Evolutionary conservation across 2,329 filamentous ascomycete genomes (phyloP).

Genomic region (Reticulascus tulasneorum): DNA sequence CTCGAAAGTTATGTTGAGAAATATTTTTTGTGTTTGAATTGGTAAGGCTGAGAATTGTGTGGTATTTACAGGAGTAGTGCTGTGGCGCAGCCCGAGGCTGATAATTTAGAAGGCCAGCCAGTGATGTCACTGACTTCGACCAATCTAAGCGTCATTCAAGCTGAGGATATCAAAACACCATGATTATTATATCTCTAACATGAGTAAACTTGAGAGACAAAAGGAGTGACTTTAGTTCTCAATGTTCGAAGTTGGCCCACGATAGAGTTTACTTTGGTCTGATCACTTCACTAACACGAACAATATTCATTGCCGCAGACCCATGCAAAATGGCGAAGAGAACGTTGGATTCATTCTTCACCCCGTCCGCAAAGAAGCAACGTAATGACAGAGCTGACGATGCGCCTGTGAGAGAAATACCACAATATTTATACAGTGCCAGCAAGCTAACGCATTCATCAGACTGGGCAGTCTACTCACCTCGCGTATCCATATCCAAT

Average conservation of each 20-base stretch:
- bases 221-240: not conserved
- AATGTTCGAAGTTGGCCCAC: too few relatives aligned
- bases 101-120: not conserved
- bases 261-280: too few relatives aligned
- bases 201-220: too few relatives aligned
- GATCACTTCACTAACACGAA: constrained; percentile 3
- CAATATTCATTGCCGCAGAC: constrained; percentile 2
- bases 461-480: constrained; percentile 31
- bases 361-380: constrained; percentile 40
- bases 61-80: too few relatives aligned
- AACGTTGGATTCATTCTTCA: constrained; percentile 68
- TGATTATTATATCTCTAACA: not conserved
- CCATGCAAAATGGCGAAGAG: constrained; percentile 39
- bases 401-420: constrained; percentile 6
- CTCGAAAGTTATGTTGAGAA: too few relatives aligned
- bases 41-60: too few relatives aligned
- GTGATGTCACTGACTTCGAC: constrained; percentile 7
- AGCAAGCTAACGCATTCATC: not conserved
- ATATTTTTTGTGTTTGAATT: too few relatives aligned
- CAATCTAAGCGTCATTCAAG: constrained; percentile 12
- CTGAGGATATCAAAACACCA: too few relatives aligned
- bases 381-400: constrained; percentile 17
- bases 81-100: too few relatives aligned
- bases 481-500: constrained; percentile 49
- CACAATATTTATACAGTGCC: too few relatives aligned